Percentiles rank a stretch among this genome's conserved stretches.
These are phyloP conservation scores for Lenwebbia sp. DNA, from an alignment of 345 rosid genomes.

Conservation along the genomic window DNA sequence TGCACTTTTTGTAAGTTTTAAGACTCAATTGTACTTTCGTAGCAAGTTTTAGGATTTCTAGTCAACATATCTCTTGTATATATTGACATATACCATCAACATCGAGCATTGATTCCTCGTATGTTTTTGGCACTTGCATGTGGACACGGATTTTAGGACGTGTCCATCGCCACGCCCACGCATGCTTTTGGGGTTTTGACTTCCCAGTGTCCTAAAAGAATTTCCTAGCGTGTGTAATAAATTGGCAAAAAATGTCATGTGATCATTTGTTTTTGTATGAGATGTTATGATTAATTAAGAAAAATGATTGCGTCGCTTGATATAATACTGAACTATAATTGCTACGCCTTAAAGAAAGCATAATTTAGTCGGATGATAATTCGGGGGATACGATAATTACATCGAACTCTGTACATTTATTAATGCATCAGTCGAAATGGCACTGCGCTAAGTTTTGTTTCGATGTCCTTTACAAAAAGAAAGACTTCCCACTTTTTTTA, in stretches of 20 bases:
- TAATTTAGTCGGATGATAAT: background rate
- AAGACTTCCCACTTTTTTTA: background rate
- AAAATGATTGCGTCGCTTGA: background rate
- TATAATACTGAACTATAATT: background rate
- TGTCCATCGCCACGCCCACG: accelerated
- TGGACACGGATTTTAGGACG: background rate
- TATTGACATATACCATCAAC: background rate
- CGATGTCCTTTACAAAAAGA: background rate
- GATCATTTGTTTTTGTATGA: background rate
- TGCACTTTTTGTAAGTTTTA: no score
- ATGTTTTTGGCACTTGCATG: background rate
- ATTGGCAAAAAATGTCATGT: background rate
- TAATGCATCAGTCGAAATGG: background rate
- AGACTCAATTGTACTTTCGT: no score
- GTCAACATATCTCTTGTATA: no score
- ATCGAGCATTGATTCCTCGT: background rate
- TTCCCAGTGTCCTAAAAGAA: background rate
- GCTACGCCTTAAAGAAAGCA: background rate
- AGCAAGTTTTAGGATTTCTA: no score
- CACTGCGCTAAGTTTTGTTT: background rate
- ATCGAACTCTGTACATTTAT: no score
- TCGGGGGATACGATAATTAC: background rate
- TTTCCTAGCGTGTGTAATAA: accelerated
- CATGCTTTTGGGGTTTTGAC: background rate
- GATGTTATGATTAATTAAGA: background rate